A percentile compares a stretch with the other conserved stretches of the same genome.
Conservation (phyloP, 2,329 filamentous ascomycete species). For the Microsporum audouinii region DNA sequence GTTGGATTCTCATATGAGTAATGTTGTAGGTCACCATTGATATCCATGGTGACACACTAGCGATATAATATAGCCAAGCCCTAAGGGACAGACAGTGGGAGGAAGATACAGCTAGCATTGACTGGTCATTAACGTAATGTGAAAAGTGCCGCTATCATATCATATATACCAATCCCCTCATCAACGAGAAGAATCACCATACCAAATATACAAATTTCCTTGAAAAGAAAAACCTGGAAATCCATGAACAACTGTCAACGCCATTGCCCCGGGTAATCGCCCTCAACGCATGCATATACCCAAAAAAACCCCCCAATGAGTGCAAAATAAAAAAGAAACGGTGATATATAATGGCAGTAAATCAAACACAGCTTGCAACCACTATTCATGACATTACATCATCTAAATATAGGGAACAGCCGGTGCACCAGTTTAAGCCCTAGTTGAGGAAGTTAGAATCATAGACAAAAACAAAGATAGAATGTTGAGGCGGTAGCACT, state of each 20-base stretch:
- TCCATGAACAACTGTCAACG: neutral
- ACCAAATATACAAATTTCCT: neutral
- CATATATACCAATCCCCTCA: neutral
- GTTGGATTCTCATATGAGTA: neutral
- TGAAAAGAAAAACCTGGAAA: neutral
- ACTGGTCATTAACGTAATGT: neutral
- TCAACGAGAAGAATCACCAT: neutral
- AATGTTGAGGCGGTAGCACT: neutral
- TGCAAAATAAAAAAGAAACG: neutral
- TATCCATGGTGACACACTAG: neutral
- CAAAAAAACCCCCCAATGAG: neutral
- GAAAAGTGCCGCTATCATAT: neutral
- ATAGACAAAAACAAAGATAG: neutral
- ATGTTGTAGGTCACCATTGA: neutral
- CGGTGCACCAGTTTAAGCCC: constrained; percentile 12
- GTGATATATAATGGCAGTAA: neutral
- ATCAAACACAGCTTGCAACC: neutral
- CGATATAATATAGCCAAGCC: neutral
- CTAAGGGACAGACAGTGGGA: neutral
- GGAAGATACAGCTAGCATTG: neutral
- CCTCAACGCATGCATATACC: neutral
- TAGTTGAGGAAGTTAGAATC: constrained; percentile 4
- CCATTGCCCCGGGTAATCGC: neutral
- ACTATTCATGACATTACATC: neutral
- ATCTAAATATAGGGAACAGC: constrained; percentile 12